Percentiles rank a stretch among this genome's conserved stretches.
Evolutionary conservation across 1,284 basidiomycete genomes (phyloP).

Genomic region (Fomitopsis schrenkii): DNA sequence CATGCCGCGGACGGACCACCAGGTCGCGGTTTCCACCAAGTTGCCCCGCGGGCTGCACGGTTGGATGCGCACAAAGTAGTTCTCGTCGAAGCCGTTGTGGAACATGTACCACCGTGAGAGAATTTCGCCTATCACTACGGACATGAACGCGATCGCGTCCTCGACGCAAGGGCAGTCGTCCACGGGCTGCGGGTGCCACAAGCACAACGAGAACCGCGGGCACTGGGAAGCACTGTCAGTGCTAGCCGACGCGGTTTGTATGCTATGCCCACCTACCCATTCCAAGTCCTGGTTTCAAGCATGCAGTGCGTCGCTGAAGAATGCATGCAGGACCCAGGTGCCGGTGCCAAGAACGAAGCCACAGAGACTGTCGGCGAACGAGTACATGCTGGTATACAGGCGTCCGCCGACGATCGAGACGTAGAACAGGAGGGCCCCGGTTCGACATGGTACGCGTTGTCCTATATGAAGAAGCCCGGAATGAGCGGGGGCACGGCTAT

Average conservation of each 20-base stretch:
- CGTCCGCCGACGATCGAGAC: constrained; percentile 85
- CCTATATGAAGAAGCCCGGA: constrained; percentile 34
- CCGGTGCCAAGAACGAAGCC: constrained; percentile 64
- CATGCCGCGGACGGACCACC: constrained; percentile 52
- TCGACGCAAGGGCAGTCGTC: constrained; percentile 99
- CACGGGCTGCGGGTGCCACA: constrained; percentile 88
- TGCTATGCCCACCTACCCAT: constrained; percentile 44
- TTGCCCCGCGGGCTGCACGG: constrained; percentile 53
- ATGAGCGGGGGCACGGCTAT: not conserved
- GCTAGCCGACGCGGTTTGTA: not conserved
- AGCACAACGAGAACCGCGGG: constrained; percentile 67
- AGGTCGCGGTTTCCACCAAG: constrained; percentile 44
- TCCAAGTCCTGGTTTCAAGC: constrained; percentile 47
- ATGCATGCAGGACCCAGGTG: constrained; percentile 59
- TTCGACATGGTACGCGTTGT: constrained; percentile 38
- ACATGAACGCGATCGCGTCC: constrained; percentile 91
- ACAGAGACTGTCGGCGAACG: constrained; percentile 70
- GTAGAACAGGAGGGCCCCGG: constrained; percentile 54
- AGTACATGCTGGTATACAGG: constrained; percentile 92
- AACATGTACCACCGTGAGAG: constrained; percentile 62
- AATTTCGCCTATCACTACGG: constrained; percentile 78
- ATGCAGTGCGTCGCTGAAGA: constrained; percentile 37
- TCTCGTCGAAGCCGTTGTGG: constrained; percentile 33
- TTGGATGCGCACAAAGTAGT: constrained; percentile 40
- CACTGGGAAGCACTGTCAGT: constrained; percentile 34